Conservation (phyloP, 768 basidiomycete genomes). For the Naganishia kalamii region DNA sequence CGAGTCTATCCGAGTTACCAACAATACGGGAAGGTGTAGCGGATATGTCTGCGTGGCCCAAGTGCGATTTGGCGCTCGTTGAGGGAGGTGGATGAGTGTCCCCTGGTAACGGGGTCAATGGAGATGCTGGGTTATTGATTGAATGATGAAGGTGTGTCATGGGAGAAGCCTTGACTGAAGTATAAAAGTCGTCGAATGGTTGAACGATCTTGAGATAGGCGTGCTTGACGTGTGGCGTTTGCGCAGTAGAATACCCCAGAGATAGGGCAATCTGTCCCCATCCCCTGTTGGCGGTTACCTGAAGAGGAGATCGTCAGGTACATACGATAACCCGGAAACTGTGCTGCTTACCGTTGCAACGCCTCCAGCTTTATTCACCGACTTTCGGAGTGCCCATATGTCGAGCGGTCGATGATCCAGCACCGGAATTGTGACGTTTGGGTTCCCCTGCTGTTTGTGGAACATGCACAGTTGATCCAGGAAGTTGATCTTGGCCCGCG, state of each 20-base stretch:
- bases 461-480: constrained; percentile 93
- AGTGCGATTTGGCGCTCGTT: not conserved
- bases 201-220: constrained; percentile 86
- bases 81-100: constrained; percentile 3
- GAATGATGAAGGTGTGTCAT: not conserved
- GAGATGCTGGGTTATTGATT: not conserved
- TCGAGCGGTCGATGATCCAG: constrained; percentile 90
- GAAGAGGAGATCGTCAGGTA: constrained; percentile 29
- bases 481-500: constrained; percentile 93
- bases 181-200: constrained; percentile 89
- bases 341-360: constrained; percentile 64
- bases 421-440: constrained; percentile 82
- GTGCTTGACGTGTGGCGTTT: constrained; percentile 77
- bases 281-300: constrained; percentile 77
- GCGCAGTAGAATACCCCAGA: constrained; percentile 74
- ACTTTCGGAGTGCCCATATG: constrained; percentile 85
- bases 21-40: constrained; percentile 7
- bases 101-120: not conserved
- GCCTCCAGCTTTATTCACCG: constrained; percentile 82
- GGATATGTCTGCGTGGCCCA: not conserved
- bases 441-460: constrained; percentile 90
- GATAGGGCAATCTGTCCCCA: constrained; percentile 81
- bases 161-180: constrained; percentile 53
- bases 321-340: constrained; percentile 8
- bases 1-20: not conserved